Evolutionary conservation across 2,329 filamentous ascomycete species (phyloP), one percentile per base, ranked within the genome.

Genomic region (Ceratocystis ficicola): DNA sequence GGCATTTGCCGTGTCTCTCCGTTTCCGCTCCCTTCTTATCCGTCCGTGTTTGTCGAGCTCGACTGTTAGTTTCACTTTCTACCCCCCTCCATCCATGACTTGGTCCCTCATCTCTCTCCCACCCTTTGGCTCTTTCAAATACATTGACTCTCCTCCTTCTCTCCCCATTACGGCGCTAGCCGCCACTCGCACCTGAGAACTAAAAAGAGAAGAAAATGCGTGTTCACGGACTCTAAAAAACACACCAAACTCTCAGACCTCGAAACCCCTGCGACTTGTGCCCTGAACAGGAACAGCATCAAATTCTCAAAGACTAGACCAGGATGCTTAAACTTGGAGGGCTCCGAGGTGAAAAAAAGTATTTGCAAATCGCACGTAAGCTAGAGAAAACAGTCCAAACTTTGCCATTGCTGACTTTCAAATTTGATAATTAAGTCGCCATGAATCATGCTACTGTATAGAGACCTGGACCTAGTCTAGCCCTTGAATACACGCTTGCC

Each of bases 201-300:
- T 0, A 48, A 20, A 52, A 22, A 52, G 10, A 52, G 8, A n/a
- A 52, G 10, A n/a, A 20, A 59, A 7, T n/a, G 12, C 55, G 12
- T 59, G 28, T 25, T 59, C 55, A 36, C 28, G 55, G 55, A 59
- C 55, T 59, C 55, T 30, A n/a, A 36, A 59, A 57, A 59, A 8
- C 2, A 30, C 52, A 59, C 10, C 17, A 20, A 59, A 17, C 28
- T 17, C 52, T 32, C 52, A 30, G 52, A 59, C 52, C 52, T 25
- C 28, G n/a, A 32, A 59, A 28, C 28, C 15, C 52, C 52, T 59
- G 52, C 25, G 52, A 32, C 25, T 57, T 32, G n/a, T 57, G 25
- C 22, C 52, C 52, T 22, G 12, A 32, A 30, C 25, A 4, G 2
- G 7, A 25, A 30, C 32, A 12, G 28, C 17, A 32, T 17, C 25